These are phyloP conservation scores for Suhomyces guaymorum DNA, from an alignment of 1,139 yeast genomes.

Conservation along the genomic window DNA sequence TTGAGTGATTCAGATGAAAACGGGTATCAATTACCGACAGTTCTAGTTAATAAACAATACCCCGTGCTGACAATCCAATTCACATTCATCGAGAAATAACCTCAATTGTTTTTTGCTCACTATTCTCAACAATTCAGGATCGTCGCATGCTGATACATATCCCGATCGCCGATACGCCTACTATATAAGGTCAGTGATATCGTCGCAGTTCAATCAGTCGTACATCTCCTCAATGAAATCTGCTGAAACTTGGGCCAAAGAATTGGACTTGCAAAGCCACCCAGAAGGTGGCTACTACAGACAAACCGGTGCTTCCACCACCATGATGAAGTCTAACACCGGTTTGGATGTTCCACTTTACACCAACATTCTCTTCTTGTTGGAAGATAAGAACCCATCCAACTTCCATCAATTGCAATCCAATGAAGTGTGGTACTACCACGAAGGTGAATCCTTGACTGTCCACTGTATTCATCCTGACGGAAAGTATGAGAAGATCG, in stretches of 20 bases:
- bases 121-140: too few relatives aligned
- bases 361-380: constrained; percentile 3
- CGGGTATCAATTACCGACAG: too few relatives aligned
- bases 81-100: too few relatives aligned
- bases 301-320: constrained; percentile 1
- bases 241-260: neutral
- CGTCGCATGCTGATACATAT: too few relatives aligned
- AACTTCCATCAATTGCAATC: constrained; percentile 1
- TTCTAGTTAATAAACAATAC: too few relatives aligned
- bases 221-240: neutral
- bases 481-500: constrained; percentile 1
- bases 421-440: constrained; percentile 3
- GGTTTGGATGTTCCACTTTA: constrained; percentile 2
- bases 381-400: constrained; percentile 1
- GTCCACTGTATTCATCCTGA: constrained; percentile 4
- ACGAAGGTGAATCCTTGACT: constrained; percentile 1
- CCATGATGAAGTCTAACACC: constrained; percentile 1
- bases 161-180: too few relatives aligned
- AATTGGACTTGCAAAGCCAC: constrained; percentile 2
- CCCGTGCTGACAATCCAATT: too few relatives aligned
- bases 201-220: too few relatives aligned
- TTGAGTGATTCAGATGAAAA: too few relatives aligned
- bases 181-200: too few relatives aligned
- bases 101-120: too few relatives aligned
- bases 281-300: constrained; percentile 2